phyloP scores from a whole-genome alignment of 2,329 filamentous ascomycete species.

The Colletotrichum sp. region DNA sequence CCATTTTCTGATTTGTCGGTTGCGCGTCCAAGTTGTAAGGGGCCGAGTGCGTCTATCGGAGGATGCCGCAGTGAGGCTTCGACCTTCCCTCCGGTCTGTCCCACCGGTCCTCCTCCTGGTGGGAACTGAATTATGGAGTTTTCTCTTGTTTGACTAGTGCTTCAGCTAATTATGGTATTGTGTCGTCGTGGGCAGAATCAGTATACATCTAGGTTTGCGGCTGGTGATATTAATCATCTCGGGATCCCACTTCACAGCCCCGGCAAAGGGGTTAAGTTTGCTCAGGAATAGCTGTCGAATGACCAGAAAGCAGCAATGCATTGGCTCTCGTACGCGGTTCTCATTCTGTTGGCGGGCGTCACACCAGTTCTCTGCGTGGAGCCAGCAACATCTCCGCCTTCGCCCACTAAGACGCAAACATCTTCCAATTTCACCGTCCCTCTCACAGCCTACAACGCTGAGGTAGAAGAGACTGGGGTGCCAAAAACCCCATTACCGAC shows the following conservation, averaged over 20 bases:
- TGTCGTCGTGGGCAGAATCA: background rate
- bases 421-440: background rate
- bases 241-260: background rate
- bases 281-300: background rate
- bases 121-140: background rate
- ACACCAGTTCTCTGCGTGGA: background rate
- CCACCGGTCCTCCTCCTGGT: background rate
- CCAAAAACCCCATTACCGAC: background rate
- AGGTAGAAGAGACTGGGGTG: background rate
- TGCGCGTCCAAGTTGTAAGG: background rate
- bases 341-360: background rate
- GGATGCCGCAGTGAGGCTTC: background rate
- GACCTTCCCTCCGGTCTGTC: background rate
- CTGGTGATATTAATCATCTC: background rate
- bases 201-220: background rate
- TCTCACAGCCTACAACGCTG: background rate
- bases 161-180: background rate
- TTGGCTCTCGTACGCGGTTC: background rate
- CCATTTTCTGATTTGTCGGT: background rate
- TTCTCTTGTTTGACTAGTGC: background rate
- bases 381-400: background rate
- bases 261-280: accelerated
- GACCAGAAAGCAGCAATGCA: background rate
- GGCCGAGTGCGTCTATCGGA: background rate
- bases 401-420: background rate